These are phyloP conservation scores for Solanum tacnaense DNA, from an alignment of 257 asterid species.

Conservation along the genomic window DNA sequence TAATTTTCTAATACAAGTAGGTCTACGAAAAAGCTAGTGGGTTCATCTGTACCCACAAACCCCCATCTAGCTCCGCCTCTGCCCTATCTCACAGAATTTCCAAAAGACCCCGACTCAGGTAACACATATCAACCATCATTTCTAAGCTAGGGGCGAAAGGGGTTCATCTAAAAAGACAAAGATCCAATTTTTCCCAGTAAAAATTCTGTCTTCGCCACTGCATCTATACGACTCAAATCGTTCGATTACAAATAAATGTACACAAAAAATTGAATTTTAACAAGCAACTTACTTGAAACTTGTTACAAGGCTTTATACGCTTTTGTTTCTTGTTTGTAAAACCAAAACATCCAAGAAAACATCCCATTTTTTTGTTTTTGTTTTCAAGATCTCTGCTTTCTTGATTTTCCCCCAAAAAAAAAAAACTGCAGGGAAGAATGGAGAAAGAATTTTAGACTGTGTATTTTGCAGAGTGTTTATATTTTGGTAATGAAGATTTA, in stretches of 20 bases:
- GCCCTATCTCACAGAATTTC: too few species aligned
- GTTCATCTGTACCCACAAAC: background rate
- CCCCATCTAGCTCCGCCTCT: background rate
- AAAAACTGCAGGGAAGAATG: background rate
- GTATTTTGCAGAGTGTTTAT: background rate
- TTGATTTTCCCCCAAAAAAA: background rate
- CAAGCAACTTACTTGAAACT: background rate
- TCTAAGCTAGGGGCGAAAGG: background rate
- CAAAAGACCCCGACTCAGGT: too few species aligned
- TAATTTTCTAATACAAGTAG: background rate
- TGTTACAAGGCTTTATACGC: constrained; percentile 21
- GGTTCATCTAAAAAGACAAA: background rate
- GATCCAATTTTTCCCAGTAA: background rate
- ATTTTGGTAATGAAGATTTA: constrained; percentile 5
- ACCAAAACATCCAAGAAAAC: constrained; percentile 71
- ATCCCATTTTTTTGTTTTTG: constrained; percentile 33
- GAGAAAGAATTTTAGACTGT: background rate
- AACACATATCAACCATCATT: background rate
- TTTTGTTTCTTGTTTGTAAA: constrained; percentile 28
- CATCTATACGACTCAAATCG: background rate
- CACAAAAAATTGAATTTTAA: background rate
- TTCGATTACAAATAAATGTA: background rate
- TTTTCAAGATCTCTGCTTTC: constrained; percentile 1
- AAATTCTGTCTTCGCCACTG: background rate
- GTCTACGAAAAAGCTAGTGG: too few species aligned